Evolutionary conservation across 192 early-diverging fungal genomes (phyloP).

Genomic region (Coemansia sp.): DNA sequence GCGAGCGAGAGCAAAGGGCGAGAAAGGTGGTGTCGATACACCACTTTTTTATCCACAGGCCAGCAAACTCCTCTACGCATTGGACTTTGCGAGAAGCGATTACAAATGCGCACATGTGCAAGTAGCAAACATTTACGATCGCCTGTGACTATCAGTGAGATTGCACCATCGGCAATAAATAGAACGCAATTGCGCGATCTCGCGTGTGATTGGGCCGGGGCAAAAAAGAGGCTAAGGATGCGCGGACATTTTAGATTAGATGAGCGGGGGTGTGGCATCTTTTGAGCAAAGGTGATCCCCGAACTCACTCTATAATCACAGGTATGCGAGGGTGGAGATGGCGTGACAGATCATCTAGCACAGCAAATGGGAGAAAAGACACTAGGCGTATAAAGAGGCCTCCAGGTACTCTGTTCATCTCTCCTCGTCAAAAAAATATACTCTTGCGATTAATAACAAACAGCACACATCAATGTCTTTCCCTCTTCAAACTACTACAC

Average conservation of each 20-base stretch:
- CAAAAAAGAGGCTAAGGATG: background rate
- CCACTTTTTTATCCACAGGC: no score
- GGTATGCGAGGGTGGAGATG: conserved; percentile 36
- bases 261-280: background rate
- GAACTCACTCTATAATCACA: background rate
- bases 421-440: background rate
- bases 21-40: background rate
- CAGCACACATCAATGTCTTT: background rate
- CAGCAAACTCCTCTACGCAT: no score
- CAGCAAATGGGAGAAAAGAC: background rate
- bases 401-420: background rate
- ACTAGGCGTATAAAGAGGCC: background rate
- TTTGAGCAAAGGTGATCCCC: background rate
- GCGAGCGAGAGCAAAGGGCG: background rate
- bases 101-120: background rate
- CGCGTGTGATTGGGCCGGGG: conserved; percentile 2
- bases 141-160: background rate
- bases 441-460: background rate
- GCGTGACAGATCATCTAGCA: background rate
- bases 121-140: background rate
- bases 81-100: background rate
- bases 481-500: conserved; percentile 10
- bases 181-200: background rate
- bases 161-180: conserved; percentile 4
- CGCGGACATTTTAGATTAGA: background rate